Conservation (phyloP, 352 stramenopile species). For the Globisporangium heterothallicum region DNA sequence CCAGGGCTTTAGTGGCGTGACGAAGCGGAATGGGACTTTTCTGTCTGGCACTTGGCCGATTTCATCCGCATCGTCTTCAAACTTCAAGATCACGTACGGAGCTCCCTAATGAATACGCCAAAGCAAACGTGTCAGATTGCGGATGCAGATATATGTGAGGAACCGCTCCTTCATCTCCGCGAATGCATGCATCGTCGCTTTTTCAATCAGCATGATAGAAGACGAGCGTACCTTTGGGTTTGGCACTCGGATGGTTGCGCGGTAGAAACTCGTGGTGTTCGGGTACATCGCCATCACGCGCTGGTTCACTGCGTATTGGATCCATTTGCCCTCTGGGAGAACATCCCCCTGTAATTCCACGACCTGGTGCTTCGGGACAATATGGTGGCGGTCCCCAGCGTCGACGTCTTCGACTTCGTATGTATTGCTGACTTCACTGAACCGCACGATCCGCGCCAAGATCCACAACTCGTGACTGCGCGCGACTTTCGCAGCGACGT, state of each 20-base stretch:
- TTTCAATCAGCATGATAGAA: too few relatives aligned
- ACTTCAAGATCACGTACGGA: conserved; percentile 95
- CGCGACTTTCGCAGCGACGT: conserved; percentile 72
- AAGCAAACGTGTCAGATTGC: conserved; percentile 8
- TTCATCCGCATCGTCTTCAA: conserved; percentile 96
- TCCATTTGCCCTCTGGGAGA: conserved; percentile 61
- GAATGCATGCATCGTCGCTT: too few relatives aligned
- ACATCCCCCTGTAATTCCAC: conserved; percentile 87
- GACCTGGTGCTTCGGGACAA: conserved; percentile 74
- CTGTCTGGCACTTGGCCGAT: conserved; percentile 88
- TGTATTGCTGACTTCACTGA: conserved; percentile 85
- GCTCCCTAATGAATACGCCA: conserved; percentile 34
- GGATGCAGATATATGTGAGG: too few relatives aligned
- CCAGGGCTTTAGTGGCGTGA: conserved; percentile 78
- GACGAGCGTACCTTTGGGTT: conserved; percentile 80
- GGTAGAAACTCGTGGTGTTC: conserved; percentile 97
- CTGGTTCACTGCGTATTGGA: conserved; percentile 83
- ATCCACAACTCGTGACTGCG: conserved; percentile 89
- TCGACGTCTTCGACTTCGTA: conserved; percentile 96
- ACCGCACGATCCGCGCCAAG: conserved; percentile 87
- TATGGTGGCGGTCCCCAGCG: conserved; percentile 69
- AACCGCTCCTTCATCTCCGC: too few relatives aligned
- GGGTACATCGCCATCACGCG: conserved; percentile 97
- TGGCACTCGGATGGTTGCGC: conserved; percentile 87
- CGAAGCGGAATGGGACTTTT: conserved; percentile 92